Conservation (phyloP, 2,329 filamentous ascomycete species). For the Dryadomyces quercus-mongolicae region DNA sequence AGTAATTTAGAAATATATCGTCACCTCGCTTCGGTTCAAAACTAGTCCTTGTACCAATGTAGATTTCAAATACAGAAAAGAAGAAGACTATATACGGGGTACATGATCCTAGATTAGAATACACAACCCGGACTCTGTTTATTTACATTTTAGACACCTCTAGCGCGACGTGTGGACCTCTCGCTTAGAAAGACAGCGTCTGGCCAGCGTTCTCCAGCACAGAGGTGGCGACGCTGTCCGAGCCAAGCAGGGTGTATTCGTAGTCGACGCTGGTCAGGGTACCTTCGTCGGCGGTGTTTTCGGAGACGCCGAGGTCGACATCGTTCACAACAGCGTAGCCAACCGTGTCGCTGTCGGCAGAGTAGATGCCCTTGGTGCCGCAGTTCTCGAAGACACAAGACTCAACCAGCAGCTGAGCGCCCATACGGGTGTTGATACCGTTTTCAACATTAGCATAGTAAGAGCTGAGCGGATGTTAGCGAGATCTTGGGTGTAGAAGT, state of each 20-base stretch:
- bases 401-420: constrained; percentile 47
- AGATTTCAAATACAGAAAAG: no score
- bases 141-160: background rate
- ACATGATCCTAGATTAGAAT: background rate
- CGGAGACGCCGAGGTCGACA: constrained; percentile 29
- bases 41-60: no score
- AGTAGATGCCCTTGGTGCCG: constrained; percentile 24
- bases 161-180: background rate
- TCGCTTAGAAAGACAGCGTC: constrained; percentile 21
- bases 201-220: constrained; percentile 26
- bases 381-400: constrained; percentile 36
- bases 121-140: no score
- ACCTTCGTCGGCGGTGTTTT: constrained; percentile 35
- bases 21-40: no score
- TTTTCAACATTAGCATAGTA: constrained; percentile 28
- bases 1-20: no score
- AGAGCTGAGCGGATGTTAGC: constrained; percentile 23
- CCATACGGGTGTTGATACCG: constrained; percentile 44
- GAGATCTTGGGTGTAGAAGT: no score
- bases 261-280: constrained; percentile 42
- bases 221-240: constrained; percentile 29
- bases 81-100: background rate
- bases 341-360: constrained; percentile 26
- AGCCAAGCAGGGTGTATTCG: constrained; percentile 38
- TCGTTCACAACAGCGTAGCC: constrained; percentile 30